Base-by-base conservation (phyloP, 805 yeast species). In the Candida cerambycidarum region DNA sequence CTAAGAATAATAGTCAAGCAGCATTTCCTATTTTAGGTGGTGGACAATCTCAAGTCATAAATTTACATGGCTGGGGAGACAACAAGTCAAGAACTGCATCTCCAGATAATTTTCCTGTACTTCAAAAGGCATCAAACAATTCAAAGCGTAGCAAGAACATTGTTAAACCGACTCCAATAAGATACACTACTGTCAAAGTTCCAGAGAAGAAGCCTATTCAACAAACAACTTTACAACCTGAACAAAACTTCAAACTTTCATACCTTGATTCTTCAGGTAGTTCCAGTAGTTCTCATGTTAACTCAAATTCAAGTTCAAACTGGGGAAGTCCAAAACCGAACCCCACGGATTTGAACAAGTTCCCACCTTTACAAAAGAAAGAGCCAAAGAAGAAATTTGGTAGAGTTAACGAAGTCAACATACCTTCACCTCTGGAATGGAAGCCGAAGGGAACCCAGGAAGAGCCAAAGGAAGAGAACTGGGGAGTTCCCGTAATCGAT, bases 331-430 rank as follows among this genome's bases (percentile, higher is more conserved):
- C 27, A 10, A 18, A 18, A 12, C 3, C 25, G 3, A 34, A 34
- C 7, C 14, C 29, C 3, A 34, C 16, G 6, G 49, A 47, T 36
- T 29, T 54, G 18, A 15, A 54, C 11, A 61, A 73, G 47, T 76
- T 80, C 54, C 85, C 86, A 3, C 70, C 78, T 0, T 57, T 76
- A 28, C 64, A 61, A 45, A 65, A 71, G 52, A 76, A 73, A 55
- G 54, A 61, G 38, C 48, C 48, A 2, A 65, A 63, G 45, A 62
- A 54, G 43, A 51, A 47, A 7, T 69, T 77, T 41, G 87, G 89
- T 2, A 70, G 85, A 31, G 86, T 84, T 3, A 80, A 79, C 37
- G 79, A 82, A 3, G 47, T 49, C 3, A 19, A 45, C 4, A 53
- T 55, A 12, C 23, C 39, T 8, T 45, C 53, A 17, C 51, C 58